Percentiles rank a stretch among this genome's conserved stretches.
Conservation (phyloP, 352 stramenopile species). For the Pilasporangium apinafurcum region DNA sequence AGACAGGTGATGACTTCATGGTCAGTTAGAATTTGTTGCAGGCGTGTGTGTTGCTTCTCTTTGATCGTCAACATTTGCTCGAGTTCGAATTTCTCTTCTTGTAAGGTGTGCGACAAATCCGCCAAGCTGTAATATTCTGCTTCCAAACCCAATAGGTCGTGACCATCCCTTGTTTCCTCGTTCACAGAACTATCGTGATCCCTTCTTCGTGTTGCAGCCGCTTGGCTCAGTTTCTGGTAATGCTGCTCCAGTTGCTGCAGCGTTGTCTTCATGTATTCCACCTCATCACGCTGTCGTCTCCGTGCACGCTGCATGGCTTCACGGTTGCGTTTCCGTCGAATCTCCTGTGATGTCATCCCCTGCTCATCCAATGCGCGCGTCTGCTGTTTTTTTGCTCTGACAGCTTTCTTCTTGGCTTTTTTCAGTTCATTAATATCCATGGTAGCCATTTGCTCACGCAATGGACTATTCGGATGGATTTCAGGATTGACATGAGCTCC, state of each 20-base stretch:
- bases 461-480: no score
- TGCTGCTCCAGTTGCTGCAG: slow-evolving; percentile 35
- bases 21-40: slow-evolving; percentile 18
- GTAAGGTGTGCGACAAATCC: slow-evolving; percentile 47
- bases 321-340: slow-evolving; percentile 44
- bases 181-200: slow-evolving; percentile 1
- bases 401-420: no score
- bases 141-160: no score
- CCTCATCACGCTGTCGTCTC: slow-evolving; percentile 34
- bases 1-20: no score
- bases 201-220: slow-evolving; percentile 14
- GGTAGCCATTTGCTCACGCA: no score
- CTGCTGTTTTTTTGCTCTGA: no score
- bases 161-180: slow-evolving; percentile 9
- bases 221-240: slow-evolving; percentile 36
- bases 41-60: slow-evolving; percentile 11
- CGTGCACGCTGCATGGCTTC: slow-evolving; percentile 52
- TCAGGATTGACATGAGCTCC: no score
- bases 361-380: slow-evolving; percentile 17
- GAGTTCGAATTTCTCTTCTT: slow-evolving; percentile 63
- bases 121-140: slow-evolving; percentile 47
- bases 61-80: slow-evolving; percentile 18
- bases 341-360: slow-evolving; percentile 35
- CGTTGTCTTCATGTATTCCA: slow-evolving; percentile 41
- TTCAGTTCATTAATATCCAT: no score